Evolutionary conservation across 2,329 filamentous ascomycete genomes (phyloP).

Genomic region (Aspergillus nomiae): DNA sequence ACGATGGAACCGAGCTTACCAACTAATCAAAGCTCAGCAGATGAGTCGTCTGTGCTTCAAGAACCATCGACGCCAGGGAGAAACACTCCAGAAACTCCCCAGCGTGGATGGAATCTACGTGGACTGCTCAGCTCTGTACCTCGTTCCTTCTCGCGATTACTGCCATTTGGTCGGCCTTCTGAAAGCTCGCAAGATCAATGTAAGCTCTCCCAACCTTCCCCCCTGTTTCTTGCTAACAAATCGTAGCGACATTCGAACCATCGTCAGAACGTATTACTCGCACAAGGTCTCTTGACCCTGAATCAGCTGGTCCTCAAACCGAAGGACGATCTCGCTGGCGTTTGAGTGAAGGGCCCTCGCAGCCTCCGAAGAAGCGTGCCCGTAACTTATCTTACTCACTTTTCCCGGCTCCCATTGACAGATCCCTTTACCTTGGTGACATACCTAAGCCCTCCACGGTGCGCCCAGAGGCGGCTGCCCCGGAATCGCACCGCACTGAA

Average conservation of each 20-base stretch:
- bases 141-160: conserved; percentile 29
- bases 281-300: conserved; percentile 7
- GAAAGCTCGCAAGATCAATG: conserved; percentile 16
- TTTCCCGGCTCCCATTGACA: conserved; percentile 29
- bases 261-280: conserved; percentile 22
- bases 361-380: conserved; percentile 20
- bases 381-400: conserved; percentile 29
- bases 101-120: conserved; percentile 31
- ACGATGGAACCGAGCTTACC: conserved; percentile 8
- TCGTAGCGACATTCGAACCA: conserved; percentile 13
- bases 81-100: conserved; percentile 17
- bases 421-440: conserved; percentile 23
- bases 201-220: conserved; percentile 7
- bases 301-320: conserved; percentile 6
- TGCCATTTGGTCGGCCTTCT: conserved; percentile 25
- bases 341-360: conserved; percentile 12
- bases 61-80: conserved; percentile 21
- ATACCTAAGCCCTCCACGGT: conserved; percentile 11
- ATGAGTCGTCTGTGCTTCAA: conserved; percentile 10
- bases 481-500: neutral
- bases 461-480: neutral
- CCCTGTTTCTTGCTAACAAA: conserved; percentile 10
- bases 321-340: conserved; percentile 15
- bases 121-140: conserved; percentile 34
- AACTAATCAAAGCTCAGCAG: conserved; percentile 1